Percentiles rank a stretch among this genome's conserved stretches.
Evolutionary conservation across 371 early-diverging fungal species (phyloP).

Genomic region (Lichtheimia ornata): DNA sequence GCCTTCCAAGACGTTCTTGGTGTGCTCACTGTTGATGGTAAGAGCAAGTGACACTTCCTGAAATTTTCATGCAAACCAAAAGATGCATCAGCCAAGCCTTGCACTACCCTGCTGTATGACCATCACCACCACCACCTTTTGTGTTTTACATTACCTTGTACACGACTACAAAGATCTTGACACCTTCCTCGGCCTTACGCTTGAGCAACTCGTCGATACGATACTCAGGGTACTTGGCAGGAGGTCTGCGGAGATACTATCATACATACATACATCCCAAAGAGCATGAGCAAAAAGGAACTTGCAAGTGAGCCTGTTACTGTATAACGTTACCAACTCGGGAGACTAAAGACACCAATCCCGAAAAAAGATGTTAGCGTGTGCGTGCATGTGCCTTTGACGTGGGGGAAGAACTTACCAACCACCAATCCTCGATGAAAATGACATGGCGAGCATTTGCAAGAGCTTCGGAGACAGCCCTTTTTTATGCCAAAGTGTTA

Average conservation of each 20-base stretch:
- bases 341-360: slow-evolving; percentile 30
- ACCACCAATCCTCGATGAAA: slow-evolving; percentile 94
- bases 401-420: slow-evolving; percentile 53
- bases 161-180: slow-evolving; percentile 85
- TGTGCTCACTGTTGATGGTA: slow-evolving; percentile 77
- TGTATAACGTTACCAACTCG: slow-evolving; percentile 35
- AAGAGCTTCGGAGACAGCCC: slow-evolving; percentile 78
- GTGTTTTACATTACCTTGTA: slow-evolving; percentile 63
- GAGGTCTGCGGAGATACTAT: slow-evolving; percentile 79
- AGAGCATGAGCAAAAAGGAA: not conserved
- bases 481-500: slow-evolving; percentile 5
- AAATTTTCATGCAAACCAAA: slow-evolving; percentile 9
- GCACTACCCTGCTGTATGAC: too few relatives aligned
- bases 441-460: slow-evolving; percentile 72
- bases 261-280: not conserved
- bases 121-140: slow-evolving; percentile 2
- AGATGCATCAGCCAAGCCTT: not conserved
- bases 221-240: slow-evolving; percentile 68
- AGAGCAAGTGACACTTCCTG: slow-evolving; percentile 81
- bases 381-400: not conserved
- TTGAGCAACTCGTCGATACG: slow-evolving; percentile 83
- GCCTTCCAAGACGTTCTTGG: slow-evolving; percentile 72
- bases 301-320: not conserved
- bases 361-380: slow-evolving; percentile 7
- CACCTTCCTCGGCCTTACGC: slow-evolving; percentile 86